Evolutionary conservation across 2,329 filamentous ascomycete species (phyloP), one percentile per base, ranked within the genome.

Genomic region (Ceratocystis variospora): DNA sequence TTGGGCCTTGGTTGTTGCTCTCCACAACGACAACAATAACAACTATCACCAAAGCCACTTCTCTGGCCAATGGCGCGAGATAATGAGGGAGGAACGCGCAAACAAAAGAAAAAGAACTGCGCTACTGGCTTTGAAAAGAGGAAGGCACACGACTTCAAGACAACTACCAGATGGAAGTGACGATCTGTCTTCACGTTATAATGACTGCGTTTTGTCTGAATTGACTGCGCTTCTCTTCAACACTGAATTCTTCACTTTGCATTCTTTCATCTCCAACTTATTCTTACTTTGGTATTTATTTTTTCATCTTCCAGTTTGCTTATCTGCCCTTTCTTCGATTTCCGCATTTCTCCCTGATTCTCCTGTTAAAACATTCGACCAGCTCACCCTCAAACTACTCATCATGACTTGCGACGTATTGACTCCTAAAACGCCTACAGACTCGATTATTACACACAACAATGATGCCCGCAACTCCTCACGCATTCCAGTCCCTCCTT

Each of bases 231-330:
- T 37, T n/a, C 6, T n/a, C 55, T 59, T 59, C 28, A 59, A 10
- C 37, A 15, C 37, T 3, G 55, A 15, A 17, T 37, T 25, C 48
- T 41, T 41, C 37, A 15, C 37, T 25, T 28, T 41, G 48, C 6
- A 19, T 19, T 37, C 55, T 19, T n/a, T 4, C 55, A 59, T 37
- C 55, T 33, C 55, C 55, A 33, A 19, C 55, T 59, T 37, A 59
- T 59, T 59, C 55, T 59, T 59, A 59, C 31, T 37, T n/a, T 59
- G 55, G 28, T 59, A 59, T 59, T 37, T 37, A 37, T 59, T 59
- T 59, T 37, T 59, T 33, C 55, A 31, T 31, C 55, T 37, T 59
- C 55, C 55, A 59, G 55, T 37, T 37, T 59, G 55, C 55, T 31
- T 37, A 59, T 59, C 55, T 17, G 17, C 6, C 28, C 28, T 59